Base-by-base conservation (phyloP, 2,329 filamentous ascomycete genomes). In the Stemphylium vesicarium region DNA sequence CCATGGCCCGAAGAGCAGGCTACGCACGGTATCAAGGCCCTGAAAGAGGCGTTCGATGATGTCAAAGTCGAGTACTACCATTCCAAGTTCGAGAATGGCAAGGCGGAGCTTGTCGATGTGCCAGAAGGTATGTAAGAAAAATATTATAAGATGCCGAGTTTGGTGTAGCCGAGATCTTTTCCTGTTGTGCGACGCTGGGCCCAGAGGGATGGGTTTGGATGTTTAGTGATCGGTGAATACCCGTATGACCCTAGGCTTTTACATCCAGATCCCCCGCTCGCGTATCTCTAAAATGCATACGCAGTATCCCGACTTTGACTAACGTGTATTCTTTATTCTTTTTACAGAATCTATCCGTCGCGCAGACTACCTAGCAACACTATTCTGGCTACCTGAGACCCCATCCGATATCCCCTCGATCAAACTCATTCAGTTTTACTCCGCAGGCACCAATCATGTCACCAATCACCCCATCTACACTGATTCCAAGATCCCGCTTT, bases 371-470 rank as follows among this genome's bases (percentile, higher is more conserved):
- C 74, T 84, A 16, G 73, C 77, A 48, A 85, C 82, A 0, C 72
- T 83, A 37, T 73, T 68, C 57, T 75, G 76, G 51, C 74, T 84
- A 9, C 82, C 82, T 1, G 57, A 72, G 1, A 59, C 63, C 4
- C 65, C 73, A 11, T 66, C 66, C 11, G 63, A 69, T 7, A 71
- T 73, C 2, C 78, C 79, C 3, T 70, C 77, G 2, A 70, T 79
- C 24, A 68, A 82, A 58, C 68, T 85, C 44, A 79, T 87, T 46
- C 85, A 87, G 51, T 79, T 85, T 56, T 77, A 83, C 60, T 84
- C 81, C 9, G 85, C 85, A 7, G 85, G 85, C 2, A 78, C 81
- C 41, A 85, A 87, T 63, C 81, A 83, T 52, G 66, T 85, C 18
- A 66, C 79, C 33, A 66, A 78, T n/a, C 74, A 82, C 50, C 83